Conservation (phyloP, 2,329 filamentous ascomycete genomes). For the Talaromyces atroroseus region DNA sequence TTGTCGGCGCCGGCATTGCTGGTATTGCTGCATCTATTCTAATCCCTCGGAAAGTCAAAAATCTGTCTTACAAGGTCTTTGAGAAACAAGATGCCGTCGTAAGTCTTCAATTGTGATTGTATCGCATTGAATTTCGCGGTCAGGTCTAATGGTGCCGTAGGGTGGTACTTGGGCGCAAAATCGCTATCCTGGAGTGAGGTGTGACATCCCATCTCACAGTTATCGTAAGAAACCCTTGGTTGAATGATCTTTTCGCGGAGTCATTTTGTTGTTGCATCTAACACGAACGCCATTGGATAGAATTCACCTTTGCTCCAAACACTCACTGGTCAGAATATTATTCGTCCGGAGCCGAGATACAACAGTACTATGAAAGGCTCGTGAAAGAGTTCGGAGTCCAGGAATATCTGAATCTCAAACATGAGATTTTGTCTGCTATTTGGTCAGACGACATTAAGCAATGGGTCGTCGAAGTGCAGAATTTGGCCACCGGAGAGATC, state of each 20-base stretch:
- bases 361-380: slow-evolving; percentile 3
- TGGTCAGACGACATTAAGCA: slow-evolving; percentile 1
- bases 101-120: not conserved
- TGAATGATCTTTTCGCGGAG: not conserved
- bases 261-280: not conserved
- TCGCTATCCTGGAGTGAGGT: slow-evolving; percentile 14
- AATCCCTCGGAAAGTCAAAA: slow-evolving; percentile 13
- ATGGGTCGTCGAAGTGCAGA: slow-evolving; percentile 6
- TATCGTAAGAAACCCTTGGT: slow-evolving; percentile 2
- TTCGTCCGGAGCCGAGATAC: slow-evolving; percentile 4
- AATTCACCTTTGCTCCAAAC: slow-evolving; percentile 8
- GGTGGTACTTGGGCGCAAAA: slow-evolving; percentile 17
- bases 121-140: not conserved
- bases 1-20: slow-evolving; percentile 12
- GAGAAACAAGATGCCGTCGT: slow-evolving; percentile 14
- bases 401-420: not conserved
- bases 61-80: slow-evolving; percentile 14
- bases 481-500: not conserved
- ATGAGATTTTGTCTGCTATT: slow-evolving; percentile 3
- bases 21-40: slow-evolving; percentile 14
- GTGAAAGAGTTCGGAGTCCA: not conserved
- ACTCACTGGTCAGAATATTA: slow-evolving; percentile 10
- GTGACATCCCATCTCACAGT: slow-evolving; percentile 8
- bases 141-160: not conserved
- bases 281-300: not conserved